Percentiles rank a stretch among this genome's conserved stretches.
These are phyloP conservation scores for Aureobasidium pullulans DNA, from an alignment of 2,329 filamentous ascomycete species.

Conservation along the genomic window DNA sequence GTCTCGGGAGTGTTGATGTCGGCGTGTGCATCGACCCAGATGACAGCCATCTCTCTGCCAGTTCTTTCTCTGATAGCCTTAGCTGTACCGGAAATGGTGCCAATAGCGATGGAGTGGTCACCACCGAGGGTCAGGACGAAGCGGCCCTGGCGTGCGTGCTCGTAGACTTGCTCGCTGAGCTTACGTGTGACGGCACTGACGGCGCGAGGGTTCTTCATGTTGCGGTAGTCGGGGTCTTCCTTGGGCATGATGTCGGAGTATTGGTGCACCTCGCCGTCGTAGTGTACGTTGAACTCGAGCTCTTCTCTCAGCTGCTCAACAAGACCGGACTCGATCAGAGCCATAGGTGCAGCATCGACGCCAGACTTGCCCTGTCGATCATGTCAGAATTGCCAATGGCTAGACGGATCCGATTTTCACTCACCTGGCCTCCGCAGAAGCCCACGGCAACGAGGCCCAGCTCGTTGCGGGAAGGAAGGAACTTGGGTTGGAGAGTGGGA, in stretches of 20 bases:
- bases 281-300: conserved; percentile 79
- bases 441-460: conserved; percentile 90
- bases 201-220: conserved; percentile 88
- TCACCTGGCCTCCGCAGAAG: conserved; percentile 92
- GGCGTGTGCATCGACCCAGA: conserved; percentile 97
- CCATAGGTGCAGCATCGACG: conserved; percentile 83
- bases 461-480: conserved; percentile 70
- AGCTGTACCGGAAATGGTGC: conserved; percentile 79
- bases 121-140: conserved; percentile 90
- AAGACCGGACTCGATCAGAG: conserved; percentile 81
- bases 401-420: neutral
- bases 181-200: conserved; percentile 78
- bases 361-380: conserved; percentile 68
- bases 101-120: conserved; percentile 94
- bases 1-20: conserved; percentile 97
- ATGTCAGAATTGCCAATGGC: conserved; percentile 1
- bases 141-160: conserved; percentile 72
- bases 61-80: conserved; percentile 80
- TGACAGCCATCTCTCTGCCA: conserved; percentile 78
- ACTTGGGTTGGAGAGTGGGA: conserved; percentile 58
- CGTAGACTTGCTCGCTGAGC: conserved; percentile 79
- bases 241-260: conserved; percentile 69
- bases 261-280: conserved; percentile 73
- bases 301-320: conserved; percentile 76
- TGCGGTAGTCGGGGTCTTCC: conserved; percentile 69